Evolutionary conservation across 75 land plant genomes (phyloP), one percentile per base, ranked within the genome.

Genomic region (Picea sitchensis): DNA sequence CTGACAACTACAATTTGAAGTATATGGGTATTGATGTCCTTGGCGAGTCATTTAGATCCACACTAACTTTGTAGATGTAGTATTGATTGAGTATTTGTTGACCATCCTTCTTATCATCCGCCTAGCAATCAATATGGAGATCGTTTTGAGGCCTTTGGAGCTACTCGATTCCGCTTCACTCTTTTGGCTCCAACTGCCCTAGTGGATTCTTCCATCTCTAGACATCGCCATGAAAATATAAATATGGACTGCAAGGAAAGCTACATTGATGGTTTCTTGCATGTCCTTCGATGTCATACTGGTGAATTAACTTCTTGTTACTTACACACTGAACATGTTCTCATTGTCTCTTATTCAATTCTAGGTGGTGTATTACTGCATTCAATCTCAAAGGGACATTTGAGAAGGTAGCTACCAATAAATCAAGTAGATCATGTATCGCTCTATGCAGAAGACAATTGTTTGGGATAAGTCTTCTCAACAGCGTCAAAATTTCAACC

Each of bases 231-330:
- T 79, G 31, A 73, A 38, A 85, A 59, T 60, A 80, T 38, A 36
- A 64, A 82, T 36, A 73, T 83, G 18, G 94, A 89, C 14, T 86
- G 80, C 74, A 82, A 80, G 73, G 86, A 82, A 58, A 85, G 84
- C 12, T 89, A 90, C 9, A 92, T 98, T 59, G 96, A 93, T 83
- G 98, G 98, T 36, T 96, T 96, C 54, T 73, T 97, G 75, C 91
- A 88, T 84, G 96, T 98, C 78, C 86, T 98, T 23, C 80, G 98
- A 76, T 98, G 99, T 11, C 99, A 98, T 86, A 83, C 81, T 26
- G 82, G 84, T 38, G 96, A 90, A 76, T 76, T 98, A 1, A 62
- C 83, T 12, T 91, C 90, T 69, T 95, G 99, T 72, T 90, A 87
- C 82, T 84, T 95, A 4, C 90, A 87, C 79, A 81, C 92, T 61